Percentiles rank a stretch among this genome's conserved stretches.
phyloP scores from a whole-genome alignment of 1,284 basidiomycete genomes.

The Sporisorium iseilematis-ciliati region DNA sequence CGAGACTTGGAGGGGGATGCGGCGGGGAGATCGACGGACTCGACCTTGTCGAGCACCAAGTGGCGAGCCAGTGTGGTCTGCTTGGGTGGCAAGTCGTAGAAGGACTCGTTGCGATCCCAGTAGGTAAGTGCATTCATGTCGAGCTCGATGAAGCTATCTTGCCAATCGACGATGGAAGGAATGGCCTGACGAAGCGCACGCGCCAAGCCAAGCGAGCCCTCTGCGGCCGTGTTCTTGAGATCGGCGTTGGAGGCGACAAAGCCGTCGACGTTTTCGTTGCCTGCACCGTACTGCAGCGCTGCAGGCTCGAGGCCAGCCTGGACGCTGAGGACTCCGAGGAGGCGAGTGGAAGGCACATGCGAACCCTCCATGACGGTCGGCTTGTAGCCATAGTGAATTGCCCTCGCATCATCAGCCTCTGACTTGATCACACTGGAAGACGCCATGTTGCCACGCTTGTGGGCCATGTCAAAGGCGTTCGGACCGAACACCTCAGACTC shows the following conservation, averaged over 20 bases:
- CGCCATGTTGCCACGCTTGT: not conserved
- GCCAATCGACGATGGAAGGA: conserved; percentile 43
- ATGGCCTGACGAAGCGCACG: conserved; percentile 29
- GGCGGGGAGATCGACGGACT: conserved; percentile 28
- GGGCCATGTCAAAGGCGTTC: conserved; percentile 1
- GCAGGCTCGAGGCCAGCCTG: conserved; percentile 46
- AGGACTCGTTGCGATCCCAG: conserved; percentile 49
- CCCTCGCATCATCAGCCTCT: not conserved
- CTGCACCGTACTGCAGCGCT: conserved; percentile 40
- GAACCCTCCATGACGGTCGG: not conserved
- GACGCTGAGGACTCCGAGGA: conserved; percentile 33
- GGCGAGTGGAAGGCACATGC: conserved; percentile 23
- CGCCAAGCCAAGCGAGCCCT: conserved; percentile 29
- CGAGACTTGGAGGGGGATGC: conserved; percentile 13
- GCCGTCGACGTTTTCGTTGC: conserved; percentile 33
- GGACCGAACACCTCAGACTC: conserved; percentile 22
- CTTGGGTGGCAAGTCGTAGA: conserved; percentile 40
- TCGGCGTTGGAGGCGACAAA: conserved; percentile 36
- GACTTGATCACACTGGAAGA: conserved; percentile 1
- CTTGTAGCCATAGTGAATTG: not conserved
- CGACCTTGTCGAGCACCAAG: conserved; percentile 31
- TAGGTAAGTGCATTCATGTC: conserved; percentile 24
- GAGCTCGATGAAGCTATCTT: conserved; percentile 37
- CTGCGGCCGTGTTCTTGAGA: conserved; percentile 28
- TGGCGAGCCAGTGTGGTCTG: conserved; percentile 37